Base-by-base conservation (phyloP, 1,139 yeast genomes). In the Yamadazyma blattariae region DNA sequence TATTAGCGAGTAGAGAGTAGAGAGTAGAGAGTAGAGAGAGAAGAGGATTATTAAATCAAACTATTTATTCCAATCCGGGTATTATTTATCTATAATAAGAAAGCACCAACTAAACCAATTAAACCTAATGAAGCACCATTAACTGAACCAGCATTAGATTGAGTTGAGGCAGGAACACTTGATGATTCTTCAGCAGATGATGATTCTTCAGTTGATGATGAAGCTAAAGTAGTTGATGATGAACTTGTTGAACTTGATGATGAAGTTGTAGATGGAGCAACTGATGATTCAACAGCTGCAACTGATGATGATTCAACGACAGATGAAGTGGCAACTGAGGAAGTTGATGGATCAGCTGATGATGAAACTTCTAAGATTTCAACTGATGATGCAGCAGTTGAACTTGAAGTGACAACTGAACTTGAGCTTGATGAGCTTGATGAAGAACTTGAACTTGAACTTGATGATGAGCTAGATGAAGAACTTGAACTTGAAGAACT, bases 71-170 rank as follows among this genome's bases (percentile, higher is more conserved):
- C 19, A 5, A 17, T 17, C 19, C 19, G 19, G 19, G 19, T 17
- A 23, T 23, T 13, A 12, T 11, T 11, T 22, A 27, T 13, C 44
- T 62, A 72, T 44, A 74, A 57, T 45, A 75, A 64, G 45, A 75
- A 74, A 46, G 76, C 77, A 47, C 69, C 65, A 25, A 71, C 57
- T 38, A 75, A 59, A 53, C 79, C 82, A 36, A 70, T 52, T 37
- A 54, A 44, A 39, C 80, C 81, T 34, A 73, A 54, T 25, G 76
- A 63, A 38, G 72, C 56, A 34, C 72, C 69, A 34, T 50, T 38
- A 45, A 50, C 56, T 48, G 66, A 64, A 48, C 57, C 63, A 37
- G 39, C 50, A 25, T 34, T 38, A 11, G 40, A 27, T 35, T 41
- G 40, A 24, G 47, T 33, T 17, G 54, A 30, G 11, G 46, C 36